These are phyloP conservation scores for Hanseniaspora clermontiae DNA, from an alignment of 805 yeast genomes.

Conservation along the genomic window DNA sequence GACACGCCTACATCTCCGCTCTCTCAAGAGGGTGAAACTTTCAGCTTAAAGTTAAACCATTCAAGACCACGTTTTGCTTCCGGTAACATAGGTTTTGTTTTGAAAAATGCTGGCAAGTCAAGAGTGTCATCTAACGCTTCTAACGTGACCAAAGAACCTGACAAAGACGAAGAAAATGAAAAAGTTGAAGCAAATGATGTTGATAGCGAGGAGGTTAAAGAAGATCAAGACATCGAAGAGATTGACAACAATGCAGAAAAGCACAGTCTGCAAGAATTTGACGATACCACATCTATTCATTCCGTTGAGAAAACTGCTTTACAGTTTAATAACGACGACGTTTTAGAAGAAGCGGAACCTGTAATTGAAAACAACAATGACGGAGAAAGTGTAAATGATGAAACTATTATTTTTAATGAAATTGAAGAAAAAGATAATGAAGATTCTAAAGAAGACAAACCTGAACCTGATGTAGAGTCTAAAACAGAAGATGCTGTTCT, in stretches of 20 bases:
- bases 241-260: too few relatives aligned
- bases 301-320: too few relatives aligned
- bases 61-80: constrained; percentile 13
- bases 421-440: constrained; percentile 15
- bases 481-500: too few relatives aligned
- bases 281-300: too few relatives aligned
- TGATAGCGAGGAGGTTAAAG: neutral
- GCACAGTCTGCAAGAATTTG: too few relatives aligned
- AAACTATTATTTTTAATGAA: constrained; percentile 14
- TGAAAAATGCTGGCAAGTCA: constrained; percentile 11
- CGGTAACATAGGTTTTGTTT: constrained; percentile 10
- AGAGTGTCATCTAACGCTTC: neutral
- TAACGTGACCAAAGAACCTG: neutral
- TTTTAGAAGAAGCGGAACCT: constrained; percentile 19
- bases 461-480: neutral
- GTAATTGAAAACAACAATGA: neutral
- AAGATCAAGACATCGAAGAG: neutral
- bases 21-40: constrained; percentile 10
- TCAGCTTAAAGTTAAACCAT: constrained; percentile 1
- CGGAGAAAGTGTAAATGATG: neutral
- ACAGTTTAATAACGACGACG: too few relatives aligned
- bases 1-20: neutral
- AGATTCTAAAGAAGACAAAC: neutral
- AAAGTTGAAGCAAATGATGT: neutral
- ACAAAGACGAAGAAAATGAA: neutral